phyloP scores from a whole-genome alignment of 345 rosid species.

The Trapa incisa region DNA sequence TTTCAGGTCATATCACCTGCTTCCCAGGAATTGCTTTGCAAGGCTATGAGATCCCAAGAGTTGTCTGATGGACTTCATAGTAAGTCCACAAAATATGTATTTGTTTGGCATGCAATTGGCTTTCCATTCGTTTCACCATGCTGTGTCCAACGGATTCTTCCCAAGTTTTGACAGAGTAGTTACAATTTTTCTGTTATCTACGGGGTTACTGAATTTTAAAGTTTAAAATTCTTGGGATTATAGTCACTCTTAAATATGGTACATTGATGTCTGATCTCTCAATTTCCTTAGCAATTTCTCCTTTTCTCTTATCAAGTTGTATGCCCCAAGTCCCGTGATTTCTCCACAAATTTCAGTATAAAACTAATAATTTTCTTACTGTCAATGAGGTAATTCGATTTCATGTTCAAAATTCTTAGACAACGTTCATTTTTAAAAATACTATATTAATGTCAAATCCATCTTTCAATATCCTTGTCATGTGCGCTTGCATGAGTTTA shows the following conservation, averaged over 20 bases:
- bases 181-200: background rate
- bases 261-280: background rate
- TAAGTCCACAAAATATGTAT: slow-evolving; percentile 19
- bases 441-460: background rate
- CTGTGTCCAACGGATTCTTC: background rate
- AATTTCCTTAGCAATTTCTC: background rate
- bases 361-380: background rate
- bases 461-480: background rate
- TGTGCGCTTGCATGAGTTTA: background rate
- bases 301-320: background rate
- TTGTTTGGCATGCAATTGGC: background rate
- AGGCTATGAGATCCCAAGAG: slow-evolving; percentile 41
- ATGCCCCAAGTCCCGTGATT: background rate
- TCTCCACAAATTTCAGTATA: background rate
- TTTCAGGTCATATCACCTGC: slow-evolving; percentile 74
- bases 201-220: background rate
- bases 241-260: background rate
- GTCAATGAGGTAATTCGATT: background rate
- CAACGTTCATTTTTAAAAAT: background rate
- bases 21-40: slow-evolving; percentile 54
- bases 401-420: background rate
- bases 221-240: background rate
- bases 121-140: background rate
- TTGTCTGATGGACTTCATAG: slow-evolving; percentile 31
- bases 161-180: background rate